Evolutionary conservation across 495 filamentous ascomycete species (phyloP), one percentile per base, ranked within the genome.

Genomic region (Penicillium chermesinum): DNA sequence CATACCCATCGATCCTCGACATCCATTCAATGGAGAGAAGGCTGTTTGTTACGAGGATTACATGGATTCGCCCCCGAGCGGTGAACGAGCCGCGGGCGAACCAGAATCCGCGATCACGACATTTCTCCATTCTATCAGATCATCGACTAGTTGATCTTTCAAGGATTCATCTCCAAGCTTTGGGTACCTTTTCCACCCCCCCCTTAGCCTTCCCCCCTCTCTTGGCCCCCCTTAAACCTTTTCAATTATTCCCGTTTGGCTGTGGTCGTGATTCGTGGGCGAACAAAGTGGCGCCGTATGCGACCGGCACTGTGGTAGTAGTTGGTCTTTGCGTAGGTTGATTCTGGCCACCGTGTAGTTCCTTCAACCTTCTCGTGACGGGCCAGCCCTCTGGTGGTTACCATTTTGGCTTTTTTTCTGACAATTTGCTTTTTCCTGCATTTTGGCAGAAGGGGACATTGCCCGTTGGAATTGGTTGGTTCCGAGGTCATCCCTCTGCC

Each of bases 91-190:
- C 12, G 46, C 50, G 34, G 60, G 54, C 65, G 50, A 65, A 69
- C 59, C 54, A 70, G 46, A 61, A 37, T 14, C 15, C 41, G 57
- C 64, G 63, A 74, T 74, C 67, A 72, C 71, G 71, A 73, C 70
- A 74, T 74, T 72, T 72, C 67, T 66, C 69, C 71, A 72, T 72
- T 65, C 52, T 59, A 74, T 74, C 67, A 72, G 65, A 69, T 70
- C 69, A 73, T 72, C 65, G 56, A 57, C 60, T 61, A 70, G 59
- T 40, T 38, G 48, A 49, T 60, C 49, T n/a, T n/a, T 52, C 40
- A 47, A 53, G 38, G 34, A 53, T 58, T 46, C 44, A 32, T 35
- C 32, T 33, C 33, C 2, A 10, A n/a, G 3, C 34, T 43, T 21
- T 44, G 14, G 27, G 27, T 27, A 21, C 33, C 15, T 22, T 33